Evolutionary conservation across 495 filamentous ascomycete genomes (phyloP).

Genomic region (Xylaria venustula): DNA sequence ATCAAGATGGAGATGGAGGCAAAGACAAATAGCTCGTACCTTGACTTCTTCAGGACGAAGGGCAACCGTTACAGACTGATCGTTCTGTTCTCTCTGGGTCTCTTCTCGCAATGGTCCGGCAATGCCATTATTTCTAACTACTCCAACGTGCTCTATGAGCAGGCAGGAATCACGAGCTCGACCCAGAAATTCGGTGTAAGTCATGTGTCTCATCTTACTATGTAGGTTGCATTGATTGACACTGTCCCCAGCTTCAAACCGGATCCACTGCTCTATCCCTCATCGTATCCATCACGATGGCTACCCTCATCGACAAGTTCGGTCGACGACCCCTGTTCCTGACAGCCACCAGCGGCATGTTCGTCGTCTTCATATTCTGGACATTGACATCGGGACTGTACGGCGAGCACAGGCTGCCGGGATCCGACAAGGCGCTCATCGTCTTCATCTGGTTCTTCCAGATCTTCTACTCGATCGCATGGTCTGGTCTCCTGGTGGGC

Average conservation of each 20-base stretch:
- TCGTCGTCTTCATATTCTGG: conserved; percentile 58
- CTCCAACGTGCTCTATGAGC: conserved; percentile 54
- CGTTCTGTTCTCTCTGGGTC: conserved; percentile 57
- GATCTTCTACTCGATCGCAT: conserved; percentile 58
- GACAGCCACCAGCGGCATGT: conserved; percentile 58
- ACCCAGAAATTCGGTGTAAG: conserved; percentile 47
- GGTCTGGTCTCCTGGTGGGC: conserved; percentile 63
- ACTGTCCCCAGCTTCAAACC: conserved; percentile 42
- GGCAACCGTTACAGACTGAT: conserved; percentile 66
- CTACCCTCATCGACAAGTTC: conserved; percentile 59
- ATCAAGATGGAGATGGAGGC: conserved; percentile 51
- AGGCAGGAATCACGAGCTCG: conserved; percentile 53
- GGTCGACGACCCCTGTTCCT: conserved; percentile 61
- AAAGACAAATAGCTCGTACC: conserved; percentile 43
- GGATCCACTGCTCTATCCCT: conserved; percentile 51
- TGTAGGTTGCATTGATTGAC: background rate
- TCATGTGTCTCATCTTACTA: conserved; percentile 15
- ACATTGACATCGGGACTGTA: conserved; percentile 42
- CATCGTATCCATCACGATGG: conserved; percentile 53
- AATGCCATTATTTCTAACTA: conserved; percentile 69
- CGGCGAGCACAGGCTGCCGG: conserved; percentile 34
- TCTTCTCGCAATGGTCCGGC: conserved; percentile 69
- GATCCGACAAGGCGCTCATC: conserved; percentile 49
- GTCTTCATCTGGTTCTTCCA: conserved; percentile 58
- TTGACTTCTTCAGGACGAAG: conserved; percentile 63